phyloP scores from a whole-genome alignment of 2,329 filamentous ascomycete species.

The Setomelanomma holmii region DNA sequence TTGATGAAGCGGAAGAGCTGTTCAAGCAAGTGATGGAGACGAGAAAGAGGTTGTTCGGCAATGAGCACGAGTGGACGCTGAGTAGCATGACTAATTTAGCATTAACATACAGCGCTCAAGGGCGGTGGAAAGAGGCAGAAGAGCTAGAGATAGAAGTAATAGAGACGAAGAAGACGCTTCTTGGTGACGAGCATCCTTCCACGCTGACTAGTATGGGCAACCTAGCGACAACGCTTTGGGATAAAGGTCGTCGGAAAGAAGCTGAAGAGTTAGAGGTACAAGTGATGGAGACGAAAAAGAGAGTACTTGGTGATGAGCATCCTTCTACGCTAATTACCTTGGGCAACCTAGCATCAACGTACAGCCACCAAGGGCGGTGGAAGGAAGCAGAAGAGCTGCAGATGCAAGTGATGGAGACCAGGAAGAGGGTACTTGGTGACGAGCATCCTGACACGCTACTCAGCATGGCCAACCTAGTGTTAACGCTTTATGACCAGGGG shows the following conservation, averaged over 20 bases:
- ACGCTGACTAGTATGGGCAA: neutral
- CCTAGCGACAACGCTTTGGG: too few species aligned
- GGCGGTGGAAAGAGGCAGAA: constrained; percentile 1
- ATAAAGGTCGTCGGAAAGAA: too few species aligned
- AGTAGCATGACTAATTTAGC: constrained; percentile 9
- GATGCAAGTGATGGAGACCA: neutral
- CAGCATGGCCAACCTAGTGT: neutral
- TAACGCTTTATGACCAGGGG: neutral
- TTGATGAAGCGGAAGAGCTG: constrained; percentile 1
- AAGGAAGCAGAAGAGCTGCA: neutral
- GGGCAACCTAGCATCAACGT: neutral
- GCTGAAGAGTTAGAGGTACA: constrained; percentile 13
- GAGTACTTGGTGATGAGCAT: neutral
- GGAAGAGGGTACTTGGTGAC: neutral
- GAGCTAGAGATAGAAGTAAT: neutral
- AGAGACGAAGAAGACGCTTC: neutral
- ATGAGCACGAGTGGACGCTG: constrained; percentile 15
- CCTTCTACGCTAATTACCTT: neutral
- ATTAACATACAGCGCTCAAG: constrained; percentile 2
- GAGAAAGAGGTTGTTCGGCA: constrained; percentile 3
- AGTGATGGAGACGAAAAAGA: constrained; percentile 6
- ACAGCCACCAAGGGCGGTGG: constrained; percentile 2
- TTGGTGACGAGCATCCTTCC: neutral
- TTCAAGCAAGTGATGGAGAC: constrained; percentile 18
- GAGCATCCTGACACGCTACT: neutral